A percentile compares a stretch with the other conserved stretches of the same genome.
Conservation (phyloP, 345 rosid genomes). For the Citrus maxima region DNA sequence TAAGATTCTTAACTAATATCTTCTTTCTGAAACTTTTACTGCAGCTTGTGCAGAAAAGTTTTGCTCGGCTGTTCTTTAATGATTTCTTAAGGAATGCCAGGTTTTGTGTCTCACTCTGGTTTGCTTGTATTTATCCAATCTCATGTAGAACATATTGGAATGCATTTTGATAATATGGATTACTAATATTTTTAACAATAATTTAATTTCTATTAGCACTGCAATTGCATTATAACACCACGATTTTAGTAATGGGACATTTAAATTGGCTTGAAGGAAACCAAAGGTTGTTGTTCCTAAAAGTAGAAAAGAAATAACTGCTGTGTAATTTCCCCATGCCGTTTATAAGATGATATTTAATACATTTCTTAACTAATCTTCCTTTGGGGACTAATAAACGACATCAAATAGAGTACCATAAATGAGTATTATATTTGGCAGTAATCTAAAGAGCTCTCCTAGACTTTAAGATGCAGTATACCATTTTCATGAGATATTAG, state of each 20-base stretch:
- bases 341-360: neutral
- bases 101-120: conserved; percentile 15
- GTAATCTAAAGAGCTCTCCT: neutral
- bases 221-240: neutral
- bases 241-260: neutral
- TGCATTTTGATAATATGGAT: neutral
- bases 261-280: neutral
- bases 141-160: neutral
- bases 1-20: neutral
- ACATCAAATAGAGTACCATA: neutral
- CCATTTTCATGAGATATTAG: neutral
- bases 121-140: neutral
- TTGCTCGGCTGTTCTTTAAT: conserved; percentile 46
- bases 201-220: neutral
- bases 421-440: neutral
- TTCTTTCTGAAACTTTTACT: neutral
- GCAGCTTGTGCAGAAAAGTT: conserved; percentile 67
- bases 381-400: neutral
- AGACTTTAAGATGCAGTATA: neutral
- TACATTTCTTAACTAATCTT: neutral
- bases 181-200: neutral
- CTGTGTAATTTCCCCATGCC: neutral
- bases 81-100: conserved; percentile 50
- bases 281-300: neutral
- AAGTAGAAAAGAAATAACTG: neutral